These are phyloP conservation scores for Fomes fomentarius DNA, from an alignment of 1,284 basidiomycete species.

Conservation along the genomic window DNA sequence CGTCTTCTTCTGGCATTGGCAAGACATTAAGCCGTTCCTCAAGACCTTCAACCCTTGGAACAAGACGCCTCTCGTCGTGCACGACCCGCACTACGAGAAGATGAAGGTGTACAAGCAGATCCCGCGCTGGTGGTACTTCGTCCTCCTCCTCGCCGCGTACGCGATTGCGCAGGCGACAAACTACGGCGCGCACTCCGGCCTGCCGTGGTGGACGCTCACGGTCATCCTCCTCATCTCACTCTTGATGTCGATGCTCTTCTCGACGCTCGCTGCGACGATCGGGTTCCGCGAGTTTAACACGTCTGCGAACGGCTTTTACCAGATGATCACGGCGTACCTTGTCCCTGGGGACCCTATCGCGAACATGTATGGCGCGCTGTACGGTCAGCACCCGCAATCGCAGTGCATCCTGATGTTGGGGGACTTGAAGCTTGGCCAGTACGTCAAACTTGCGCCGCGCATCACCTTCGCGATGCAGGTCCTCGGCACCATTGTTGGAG, in stretches of 20 bases:
- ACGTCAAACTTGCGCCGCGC: conserved; percentile 68
- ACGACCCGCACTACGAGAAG: conserved; percentile 49
- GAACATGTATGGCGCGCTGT: conserved; percentile 59
- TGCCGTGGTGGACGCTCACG: conserved; percentile 52
- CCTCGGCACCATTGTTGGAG: conserved; percentile 48
- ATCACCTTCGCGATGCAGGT: conserved; percentile 63
- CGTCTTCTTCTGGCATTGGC: conserved; percentile 36
- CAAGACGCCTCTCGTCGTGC: conserved; percentile 27
- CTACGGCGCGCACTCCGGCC: conserved; percentile 53
- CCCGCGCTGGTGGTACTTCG: conserved; percentile 64
- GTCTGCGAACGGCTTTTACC: conserved; percentile 34
- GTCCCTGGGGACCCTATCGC: conserved; percentile 47
- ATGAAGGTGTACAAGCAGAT: conserved; percentile 65
- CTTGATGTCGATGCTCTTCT: conserved; percentile 50
- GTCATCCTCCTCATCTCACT: conserved; percentile 54
- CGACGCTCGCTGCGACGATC: conserved; percentile 55
- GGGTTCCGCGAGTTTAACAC: conserved; percentile 39
- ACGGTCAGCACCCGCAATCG: conserved; percentile 41
- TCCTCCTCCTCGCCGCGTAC: conserved; percentile 46
- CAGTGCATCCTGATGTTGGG: conserved; percentile 50
- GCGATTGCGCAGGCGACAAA: conserved; percentile 50
- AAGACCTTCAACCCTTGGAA: conserved; percentile 36
- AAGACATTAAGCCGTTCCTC: conserved; percentile 41
- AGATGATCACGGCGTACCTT: conserved; percentile 41
- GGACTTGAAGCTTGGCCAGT: conserved; percentile 51